phyloP scores from a whole-genome alignment of 148 eudicot species.

The Vaccinium macrocarpon region DNA sequence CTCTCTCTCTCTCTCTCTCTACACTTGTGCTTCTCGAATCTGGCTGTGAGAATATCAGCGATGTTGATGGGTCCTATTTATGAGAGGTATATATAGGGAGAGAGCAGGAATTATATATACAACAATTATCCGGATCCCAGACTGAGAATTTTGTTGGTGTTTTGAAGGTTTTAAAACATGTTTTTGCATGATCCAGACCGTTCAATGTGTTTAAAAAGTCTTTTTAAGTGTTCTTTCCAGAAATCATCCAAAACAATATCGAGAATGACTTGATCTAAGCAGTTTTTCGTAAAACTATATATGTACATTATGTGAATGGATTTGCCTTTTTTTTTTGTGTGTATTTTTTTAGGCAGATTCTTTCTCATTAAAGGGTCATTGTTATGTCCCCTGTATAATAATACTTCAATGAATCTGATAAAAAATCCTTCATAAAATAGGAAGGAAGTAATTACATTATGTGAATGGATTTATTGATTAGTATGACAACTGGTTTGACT shows the following conservation, averaged over 20 bases:
- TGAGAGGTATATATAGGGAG: neutral
- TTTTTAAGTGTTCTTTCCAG: too few relatives aligned
- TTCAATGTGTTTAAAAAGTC: too few relatives aligned
- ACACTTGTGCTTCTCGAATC: neutral
- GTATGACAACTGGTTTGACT: neutral
- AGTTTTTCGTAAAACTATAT: too few relatives aligned
- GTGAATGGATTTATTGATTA: neutral
- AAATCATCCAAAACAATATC: too few relatives aligned
- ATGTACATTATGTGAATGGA: too few relatives aligned
- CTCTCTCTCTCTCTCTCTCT: constrained; percentile 13
- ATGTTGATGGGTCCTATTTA: neutral
- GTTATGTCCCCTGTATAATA: neutral
- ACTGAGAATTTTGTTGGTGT: too few relatives aligned
- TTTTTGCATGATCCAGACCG: too few relatives aligned
- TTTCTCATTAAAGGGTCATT: neutral
- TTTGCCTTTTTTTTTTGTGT: too few relatives aligned
- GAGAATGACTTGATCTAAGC: too few relatives aligned
- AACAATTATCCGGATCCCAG: too few relatives aligned
- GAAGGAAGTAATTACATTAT: neutral
- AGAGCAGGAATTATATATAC: neutral
- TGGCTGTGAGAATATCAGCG: neutral
- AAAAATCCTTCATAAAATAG: neutral
- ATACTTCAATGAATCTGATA: neutral
- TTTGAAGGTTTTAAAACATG: too few relatives aligned
- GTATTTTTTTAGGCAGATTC: neutral